phyloP scores from a whole-genome alignment of 2,329 filamentous ascomycete genomes.

The Colletotrichum destructivum region DNA sequence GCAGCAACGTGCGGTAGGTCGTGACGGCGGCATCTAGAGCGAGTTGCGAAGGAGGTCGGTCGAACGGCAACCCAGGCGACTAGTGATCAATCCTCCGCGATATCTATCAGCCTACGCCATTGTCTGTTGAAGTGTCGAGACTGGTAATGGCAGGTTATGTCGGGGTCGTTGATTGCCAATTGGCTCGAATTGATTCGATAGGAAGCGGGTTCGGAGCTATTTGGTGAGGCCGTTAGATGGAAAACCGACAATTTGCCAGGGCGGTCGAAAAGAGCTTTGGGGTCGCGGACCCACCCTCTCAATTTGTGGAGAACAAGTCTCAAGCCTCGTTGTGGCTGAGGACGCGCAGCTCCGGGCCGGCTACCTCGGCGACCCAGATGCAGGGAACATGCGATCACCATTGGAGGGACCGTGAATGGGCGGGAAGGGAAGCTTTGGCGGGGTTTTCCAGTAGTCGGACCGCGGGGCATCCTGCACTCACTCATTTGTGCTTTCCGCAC shows the following conservation, averaged over 20 bases:
- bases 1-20: conserved; percentile 60
- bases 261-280: conserved; percentile 28
- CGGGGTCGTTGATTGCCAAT: conserved; percentile 9
- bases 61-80: background rate
- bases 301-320: background rate
- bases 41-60: background rate
- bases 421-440: conserved; percentile 37
- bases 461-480: conserved; percentile 19
- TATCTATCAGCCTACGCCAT: conserved; percentile 7
- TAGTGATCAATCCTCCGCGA: background rate
- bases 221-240: background rate
- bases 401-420: background rate
- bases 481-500: conserved; percentile 22
- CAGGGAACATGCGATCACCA: background rate
- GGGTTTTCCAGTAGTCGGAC: conserved; percentile 34
- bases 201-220: conserved; percentile 13
- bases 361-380: conserved; percentile 18
- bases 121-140: background rate
- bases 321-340: conserved; percentile 33
- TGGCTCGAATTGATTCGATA: conserved; percentile 12
- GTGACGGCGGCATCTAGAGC: conserved; percentile 22
- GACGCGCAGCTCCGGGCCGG: conserved; percentile 9
- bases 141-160: background rate
- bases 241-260: conserved; percentile 15
- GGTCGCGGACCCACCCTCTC: conserved; percentile 17